These are phyloP conservation scores for Mucor piriformis DNA, from an alignment of 371 early-diverging fungal species.

Conservation along the genomic window DNA sequence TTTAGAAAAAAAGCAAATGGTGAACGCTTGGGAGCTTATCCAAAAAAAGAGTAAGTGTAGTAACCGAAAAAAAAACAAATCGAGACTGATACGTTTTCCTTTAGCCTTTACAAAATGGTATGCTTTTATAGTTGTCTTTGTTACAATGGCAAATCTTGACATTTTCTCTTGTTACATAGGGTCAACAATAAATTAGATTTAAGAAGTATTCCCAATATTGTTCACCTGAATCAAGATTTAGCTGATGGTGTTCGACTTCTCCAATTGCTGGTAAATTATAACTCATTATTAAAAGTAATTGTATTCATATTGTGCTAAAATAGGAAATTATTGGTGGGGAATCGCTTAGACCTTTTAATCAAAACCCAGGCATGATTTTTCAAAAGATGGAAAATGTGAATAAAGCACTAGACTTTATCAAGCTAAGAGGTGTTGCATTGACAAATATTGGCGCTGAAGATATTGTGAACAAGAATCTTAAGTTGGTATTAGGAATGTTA, in stretches of 20 bases:
- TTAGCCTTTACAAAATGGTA: slow-evolving; percentile 81
- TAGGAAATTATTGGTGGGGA: slow-evolving; percentile 87
- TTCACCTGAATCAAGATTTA: slow-evolving; percentile 72
- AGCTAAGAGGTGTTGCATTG: slow-evolving; percentile 79
- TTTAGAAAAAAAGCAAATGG: slow-evolving; percentile 55
- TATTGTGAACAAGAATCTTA: slow-evolving; percentile 94
- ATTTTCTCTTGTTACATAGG: slow-evolving; percentile 57
- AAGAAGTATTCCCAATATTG: slow-evolving; percentile 62
- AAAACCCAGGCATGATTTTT: slow-evolving; percentile 85
- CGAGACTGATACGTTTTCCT: background rate
- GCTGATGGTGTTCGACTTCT: slow-evolving; percentile 86
- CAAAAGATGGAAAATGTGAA: slow-evolving; percentile 97
- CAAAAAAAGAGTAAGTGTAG: slow-evolving; percentile 82
- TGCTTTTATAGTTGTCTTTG: background rate
- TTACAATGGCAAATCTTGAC: slow-evolving; percentile 28
- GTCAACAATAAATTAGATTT: slow-evolving; percentile 87
- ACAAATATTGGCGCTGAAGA: slow-evolving; percentile 98
- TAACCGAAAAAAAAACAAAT: background rate
- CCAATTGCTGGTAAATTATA: slow-evolving; percentile 78
- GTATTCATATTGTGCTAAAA: background rate
- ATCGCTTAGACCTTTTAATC: slow-evolving; percentile 79
- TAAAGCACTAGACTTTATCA: slow-evolving; percentile 91
- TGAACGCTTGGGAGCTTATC: slow-evolving; percentile 81
- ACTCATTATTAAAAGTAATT: slow-evolving; percentile 3
- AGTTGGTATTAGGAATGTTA: slow-evolving; percentile 96